Percentiles rank a stretch among this genome's conserved stretches.
These are phyloP conservation scores for Wickerhamiella lipophila DNA, from an alignment of 805 yeast genomes.

Conservation along the genomic window DNA sequence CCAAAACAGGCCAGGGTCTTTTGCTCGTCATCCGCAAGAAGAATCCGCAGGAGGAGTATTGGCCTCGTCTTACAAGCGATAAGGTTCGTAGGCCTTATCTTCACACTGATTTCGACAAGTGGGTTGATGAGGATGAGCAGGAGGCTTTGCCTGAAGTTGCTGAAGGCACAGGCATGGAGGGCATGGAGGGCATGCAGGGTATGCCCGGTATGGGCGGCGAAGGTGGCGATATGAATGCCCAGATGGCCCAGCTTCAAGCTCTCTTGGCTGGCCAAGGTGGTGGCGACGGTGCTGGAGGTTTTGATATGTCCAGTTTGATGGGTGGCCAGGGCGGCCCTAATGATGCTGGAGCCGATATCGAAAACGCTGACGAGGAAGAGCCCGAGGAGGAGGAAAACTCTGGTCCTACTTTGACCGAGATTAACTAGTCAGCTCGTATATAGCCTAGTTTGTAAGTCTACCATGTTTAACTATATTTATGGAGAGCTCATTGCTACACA, in stretches of 20 bases:
- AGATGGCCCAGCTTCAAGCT: slow-evolving; percentile 19
- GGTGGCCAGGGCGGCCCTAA: slow-evolving; percentile 17
- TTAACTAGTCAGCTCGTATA: too few species aligned
- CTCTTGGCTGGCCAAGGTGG: slow-evolving; percentile 31
- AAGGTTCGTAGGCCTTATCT: slow-evolving; percentile 66
- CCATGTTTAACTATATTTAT: too few species aligned
- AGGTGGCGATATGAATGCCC: slow-evolving; percentile 21
- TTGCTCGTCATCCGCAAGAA: slow-evolving; percentile 59
- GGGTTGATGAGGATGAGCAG: slow-evolving; percentile 99
- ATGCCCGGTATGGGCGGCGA: slow-evolving; percentile 27
- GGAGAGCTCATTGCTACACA: too few species aligned
- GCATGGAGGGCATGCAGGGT: slow-evolving; percentile 18
- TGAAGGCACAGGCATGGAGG: slow-evolving; percentile 21
- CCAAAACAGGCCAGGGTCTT: slow-evolving; percentile 50
- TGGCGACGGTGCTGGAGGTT: slow-evolving; percentile 28
- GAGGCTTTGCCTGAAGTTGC: slow-evolving; percentile 48
- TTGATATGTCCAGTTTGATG: slow-evolving; percentile 21
- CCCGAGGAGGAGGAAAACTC: slow-evolving; percentile 16
- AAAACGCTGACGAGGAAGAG: slow-evolving; percentile 21
- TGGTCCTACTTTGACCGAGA: not conserved
- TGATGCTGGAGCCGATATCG: slow-evolving; percentile 14
- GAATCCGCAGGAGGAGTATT: slow-evolving; percentile 56
- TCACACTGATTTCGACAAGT: slow-evolving; percentile 90
- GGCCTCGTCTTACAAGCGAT: slow-evolving; percentile 93
- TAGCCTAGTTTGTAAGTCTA: too few species aligned